Evolutionary conservation across 2,329 filamentous ascomycete species (phyloP), one percentile per base, ranked within the genome.

Genomic region (Beauveria pseudobassiana): DNA sequence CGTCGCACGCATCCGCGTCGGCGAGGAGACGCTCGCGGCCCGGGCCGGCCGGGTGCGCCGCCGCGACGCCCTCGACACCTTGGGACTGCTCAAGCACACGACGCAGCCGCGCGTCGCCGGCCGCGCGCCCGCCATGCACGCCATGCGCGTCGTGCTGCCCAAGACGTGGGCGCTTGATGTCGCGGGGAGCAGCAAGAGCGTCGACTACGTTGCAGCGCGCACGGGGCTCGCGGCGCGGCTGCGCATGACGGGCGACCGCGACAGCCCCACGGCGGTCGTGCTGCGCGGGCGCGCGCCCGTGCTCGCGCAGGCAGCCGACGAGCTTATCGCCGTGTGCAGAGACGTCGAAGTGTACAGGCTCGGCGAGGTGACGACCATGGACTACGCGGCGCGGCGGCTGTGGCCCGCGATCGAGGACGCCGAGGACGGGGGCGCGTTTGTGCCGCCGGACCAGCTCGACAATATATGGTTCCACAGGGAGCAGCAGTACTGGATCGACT

Each of bases 391-490:
- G 45, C 70, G 71, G 61, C 73, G 71, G 28, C 63, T 77, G 10
- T 76, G 75, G 74, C 74, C 74, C 2, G 64, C 67, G 5, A 73
- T 74, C 5, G 67, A 72, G 43, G 64, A 28, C 10, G 58, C 50
- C 51, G 49, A 54, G 6, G 42, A 66, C 2, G 68, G 71, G 7
- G 69, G 67, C 2, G n/a, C 64, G 63, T 66, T 68, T 3, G 26
- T 68, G 4, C 66, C 68, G 0, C 62, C 67, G 4, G 65, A 66
- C 12, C 63, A 68, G 12, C 54, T 59, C 1, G 65, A 70, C 10
- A 71, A 65, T 18, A 69, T 76, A 6, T 76, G 73, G 74, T 60
- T 75, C 46, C 73, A 75, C 61, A 69, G 69, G 54, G 73, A 75
- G 46, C 66, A 69, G 16, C 63, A 65, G 16, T 69, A 71, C 62